phyloP scores from a whole-genome alignment of 1,284 basidiomycete species.

The Neolentinus lepideus region DNA sequence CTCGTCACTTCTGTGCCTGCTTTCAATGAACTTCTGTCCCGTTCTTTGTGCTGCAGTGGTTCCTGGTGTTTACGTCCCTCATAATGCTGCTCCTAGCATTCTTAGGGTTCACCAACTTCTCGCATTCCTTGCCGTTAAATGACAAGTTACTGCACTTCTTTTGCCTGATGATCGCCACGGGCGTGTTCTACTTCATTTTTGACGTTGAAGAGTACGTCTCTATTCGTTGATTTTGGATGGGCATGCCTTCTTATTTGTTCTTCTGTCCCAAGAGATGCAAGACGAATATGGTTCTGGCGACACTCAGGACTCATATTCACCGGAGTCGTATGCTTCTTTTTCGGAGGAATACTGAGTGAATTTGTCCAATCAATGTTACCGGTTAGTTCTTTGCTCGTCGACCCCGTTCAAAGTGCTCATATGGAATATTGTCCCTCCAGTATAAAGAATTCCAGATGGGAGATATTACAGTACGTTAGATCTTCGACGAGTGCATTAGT shows the following conservation, averaged over 20 bases:
- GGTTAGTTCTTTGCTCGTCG: conserved; percentile 27
- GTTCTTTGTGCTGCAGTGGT: conserved; percentile 48
- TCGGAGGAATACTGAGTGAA: conserved; percentile 82
- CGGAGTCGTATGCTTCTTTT: conserved; percentile 61
- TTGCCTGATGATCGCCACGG: conserved; percentile 73
- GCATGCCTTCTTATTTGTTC: not conserved
- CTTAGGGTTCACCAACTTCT: conserved; percentile 67
- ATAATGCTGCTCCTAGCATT: conserved; percentile 64
- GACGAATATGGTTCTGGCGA: conserved; percentile 83
- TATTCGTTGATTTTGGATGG: conserved; percentile 1
- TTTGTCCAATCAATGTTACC: conserved; percentile 79
- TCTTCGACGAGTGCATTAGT: too few species aligned
- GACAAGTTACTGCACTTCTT: conserved; percentile 84
- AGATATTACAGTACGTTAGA: conserved; percentile 59
- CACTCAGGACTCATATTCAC: conserved; percentile 67
- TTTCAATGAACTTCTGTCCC: not conserved
- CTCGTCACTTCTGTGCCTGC: not conserved
- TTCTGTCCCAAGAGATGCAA: conserved; percentile 46
- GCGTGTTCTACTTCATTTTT: conserved; percentile 81
- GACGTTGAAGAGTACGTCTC: conserved; percentile 76
- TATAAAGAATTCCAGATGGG: conserved; percentile 76
- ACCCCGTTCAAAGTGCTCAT: conserved; percentile 1
- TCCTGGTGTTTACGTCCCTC: conserved; percentile 54
- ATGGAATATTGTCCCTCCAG: conserved; percentile 23
- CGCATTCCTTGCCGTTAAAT: conserved; percentile 61